phyloP scores from a whole-genome alignment of 371 early-diverging fungal species.

The Vairimorpha ceranae region DNA sequence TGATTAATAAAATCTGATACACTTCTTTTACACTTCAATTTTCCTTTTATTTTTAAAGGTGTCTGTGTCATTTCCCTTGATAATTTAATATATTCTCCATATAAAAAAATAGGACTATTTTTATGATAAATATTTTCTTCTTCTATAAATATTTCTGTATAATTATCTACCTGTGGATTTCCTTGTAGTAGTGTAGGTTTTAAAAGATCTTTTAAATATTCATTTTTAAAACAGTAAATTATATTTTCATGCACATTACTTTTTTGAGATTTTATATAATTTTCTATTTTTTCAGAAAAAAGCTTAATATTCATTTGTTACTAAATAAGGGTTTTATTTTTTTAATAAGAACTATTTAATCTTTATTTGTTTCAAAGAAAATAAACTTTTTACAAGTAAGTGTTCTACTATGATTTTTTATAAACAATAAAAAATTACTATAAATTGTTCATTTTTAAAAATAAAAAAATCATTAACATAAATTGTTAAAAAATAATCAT shows the following conservation, averaged over 20 bases:
- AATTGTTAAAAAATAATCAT: too few species aligned
- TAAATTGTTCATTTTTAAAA: too few species aligned
- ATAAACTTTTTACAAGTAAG: too few species aligned
- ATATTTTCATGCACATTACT: neutral
- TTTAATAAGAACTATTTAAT: too few species aligned
- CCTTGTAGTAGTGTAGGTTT: slow-evolving; percentile 1
- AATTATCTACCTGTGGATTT: neutral
- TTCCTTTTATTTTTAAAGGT: slow-evolving; percentile 71
- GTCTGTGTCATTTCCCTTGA: slow-evolving; percentile 75
- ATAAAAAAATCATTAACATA: too few species aligned
- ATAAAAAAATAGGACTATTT: slow-evolving; percentile 39
- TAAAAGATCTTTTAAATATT: neutral
- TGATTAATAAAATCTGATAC: slow-evolving; percentile 70
- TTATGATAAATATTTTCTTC: slow-evolving; percentile 9
- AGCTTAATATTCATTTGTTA: too few species aligned
- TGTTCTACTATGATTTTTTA: too few species aligned
- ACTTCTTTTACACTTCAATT: slow-evolving; percentile 68
- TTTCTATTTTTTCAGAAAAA: neutral
- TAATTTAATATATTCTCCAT: slow-evolving; percentile 72
- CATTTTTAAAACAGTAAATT: neutral
- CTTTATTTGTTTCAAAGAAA: too few species aligned
- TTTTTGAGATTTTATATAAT: neutral
- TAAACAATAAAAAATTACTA: too few species aligned
- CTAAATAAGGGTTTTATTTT: too few species aligned
- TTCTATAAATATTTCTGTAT: slow-evolving; percentile 8